phyloP scores from a whole-genome alignment of 2,329 filamentous ascomycete genomes.

The Apiospora arundinis region DNA sequence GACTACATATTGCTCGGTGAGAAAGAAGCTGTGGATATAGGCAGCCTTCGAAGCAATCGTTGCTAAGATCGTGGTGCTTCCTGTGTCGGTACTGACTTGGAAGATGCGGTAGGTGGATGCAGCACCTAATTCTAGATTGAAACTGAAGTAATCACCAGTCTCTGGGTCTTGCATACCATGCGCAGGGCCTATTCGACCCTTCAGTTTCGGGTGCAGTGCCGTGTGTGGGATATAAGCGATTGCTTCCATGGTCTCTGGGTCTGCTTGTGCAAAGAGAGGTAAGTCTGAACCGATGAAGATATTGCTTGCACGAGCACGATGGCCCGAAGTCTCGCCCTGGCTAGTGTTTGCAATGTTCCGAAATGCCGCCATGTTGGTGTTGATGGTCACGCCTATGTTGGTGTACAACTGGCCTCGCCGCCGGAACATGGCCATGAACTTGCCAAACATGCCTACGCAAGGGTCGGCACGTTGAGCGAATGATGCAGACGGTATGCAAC shows the following conservation, averaged over 20 bases:
- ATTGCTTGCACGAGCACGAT: neutral
- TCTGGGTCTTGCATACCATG: slow-evolving; percentile 61
- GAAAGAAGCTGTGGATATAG: slow-evolving; percentile 47
- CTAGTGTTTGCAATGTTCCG: slow-evolving; percentile 47
- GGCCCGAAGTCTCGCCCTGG: neutral
- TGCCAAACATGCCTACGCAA: slow-evolving; percentile 13
- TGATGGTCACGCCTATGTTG: slow-evolving; percentile 61
- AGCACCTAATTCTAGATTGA: slow-evolving; percentile 57
- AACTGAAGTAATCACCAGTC: slow-evolving; percentile 66
- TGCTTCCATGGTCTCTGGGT: slow-evolving; percentile 63
- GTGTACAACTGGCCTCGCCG: slow-evolving; percentile 48
- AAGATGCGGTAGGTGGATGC: slow-evolving; percentile 59
- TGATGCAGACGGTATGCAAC: neutral
- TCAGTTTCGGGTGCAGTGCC: slow-evolving; percentile 57
- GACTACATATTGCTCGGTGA: slow-evolving; percentile 9
- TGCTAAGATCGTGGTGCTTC: slow-evolving; percentile 60
- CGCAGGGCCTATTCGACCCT: slow-evolving; percentile 56
- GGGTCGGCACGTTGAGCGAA: slow-evolving; percentile 19
- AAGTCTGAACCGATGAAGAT: slow-evolving; percentile 45
- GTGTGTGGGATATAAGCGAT: slow-evolving; percentile 54
- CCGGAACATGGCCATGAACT: slow-evolving; percentile 17
- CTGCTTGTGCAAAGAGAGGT: slow-evolving; percentile 51
- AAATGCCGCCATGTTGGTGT: slow-evolving; percentile 58
- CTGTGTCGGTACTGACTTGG: slow-evolving; percentile 54
- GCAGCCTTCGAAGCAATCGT: slow-evolving; percentile 53